phyloP scores from a whole-genome alignment of 2,329 filamentous ascomycete species.

The Beauveria sp. region DNA sequence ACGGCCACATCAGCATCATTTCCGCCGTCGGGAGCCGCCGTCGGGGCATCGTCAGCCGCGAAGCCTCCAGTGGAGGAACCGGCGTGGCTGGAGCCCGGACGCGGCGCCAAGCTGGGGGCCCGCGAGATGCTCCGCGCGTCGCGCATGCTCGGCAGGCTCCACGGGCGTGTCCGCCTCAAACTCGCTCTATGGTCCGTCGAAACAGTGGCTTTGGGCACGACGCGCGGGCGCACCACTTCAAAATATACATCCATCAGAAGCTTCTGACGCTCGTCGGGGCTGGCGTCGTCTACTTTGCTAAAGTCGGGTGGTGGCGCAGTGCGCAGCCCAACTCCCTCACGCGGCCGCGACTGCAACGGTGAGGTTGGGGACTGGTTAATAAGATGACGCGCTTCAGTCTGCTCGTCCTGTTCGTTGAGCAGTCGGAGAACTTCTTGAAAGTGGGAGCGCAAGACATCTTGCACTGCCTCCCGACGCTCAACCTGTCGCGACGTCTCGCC shows the following conservation, averaged over 20 bases:
- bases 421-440: constrained; percentile 40
- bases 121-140: constrained; percentile 2
- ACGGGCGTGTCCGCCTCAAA: constrained; percentile 17
- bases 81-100: constrained; percentile 1
- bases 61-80: background rate
- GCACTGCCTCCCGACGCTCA: constrained; percentile 29
- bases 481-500: constrained; percentile 16
- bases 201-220: constrained; percentile 27
- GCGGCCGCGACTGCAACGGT: constrained; percentile 1
- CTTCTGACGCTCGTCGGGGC: constrained; percentile 41
- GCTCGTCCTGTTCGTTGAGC: constrained; percentile 33
- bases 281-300: constrained; percentile 37
- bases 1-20: background rate
- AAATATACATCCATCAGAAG: constrained; percentile 49
- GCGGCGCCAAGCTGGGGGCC: background rate
- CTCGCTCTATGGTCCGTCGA: constrained; percentile 21
- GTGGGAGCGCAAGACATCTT: constrained; percentile 40
- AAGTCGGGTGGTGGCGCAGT: constrained; percentile 24
- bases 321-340: background rate
- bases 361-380: constrained; percentile 10
- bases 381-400: constrained; percentile 15
- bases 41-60: background rate
- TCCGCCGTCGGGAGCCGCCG: background rate
- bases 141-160: constrained; percentile 15
- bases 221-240: constrained; percentile 31